Base-by-base conservation (phyloP, 169 alveolate species). In the Ichthyophthirius multifiliis region DNA sequence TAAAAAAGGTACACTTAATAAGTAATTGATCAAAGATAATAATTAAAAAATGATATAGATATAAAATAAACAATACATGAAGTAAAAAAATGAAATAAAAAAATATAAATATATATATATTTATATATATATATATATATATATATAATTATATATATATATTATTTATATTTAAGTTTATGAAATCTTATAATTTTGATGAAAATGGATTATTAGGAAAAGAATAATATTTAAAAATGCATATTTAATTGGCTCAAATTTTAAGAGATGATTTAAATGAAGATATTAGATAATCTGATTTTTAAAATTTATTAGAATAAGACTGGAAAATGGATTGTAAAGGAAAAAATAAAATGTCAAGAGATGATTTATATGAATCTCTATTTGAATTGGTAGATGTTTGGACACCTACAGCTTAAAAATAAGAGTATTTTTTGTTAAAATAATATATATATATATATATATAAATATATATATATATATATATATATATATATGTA, bases 351-450 rank as follows among this genome's bases (percentile, higher is more conserved):
- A 43, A 64, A 44, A 78, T 78, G 84, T 16, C 71, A 12, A 65
- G 32, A 34, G 31, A 65, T 13, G 84, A 78, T 32, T 78, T 78
- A 78, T 78, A 30, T 65, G 84, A 78, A 31, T 78, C 84, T 18
- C 45, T 78, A 64, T 78, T 78, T 65, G 84, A 78, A 64, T 65
- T 78, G 44, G 84, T 65, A 1, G 84, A 78, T 34, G 65, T 67
- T 27, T 78, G 84, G 84, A 67, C 75, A 41, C 84, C 84, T 43
- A 74, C 63, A 43, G 65, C 75, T 16, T 76, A 78, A 1, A 64
- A 78, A 44, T 43, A 47, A 4, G 79, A 78, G 35, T 78, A 78
- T 20, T 4, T n/a, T 20, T 1, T 46, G 18, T 45, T 3, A 2
- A 55, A 48, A 27, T 4, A 23, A 55, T 55, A 27, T 23, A 55